Base-by-base conservation (phyloP, 371 early-diverging fungal genomes). In the Apophysomyces variabilis region DNA sequence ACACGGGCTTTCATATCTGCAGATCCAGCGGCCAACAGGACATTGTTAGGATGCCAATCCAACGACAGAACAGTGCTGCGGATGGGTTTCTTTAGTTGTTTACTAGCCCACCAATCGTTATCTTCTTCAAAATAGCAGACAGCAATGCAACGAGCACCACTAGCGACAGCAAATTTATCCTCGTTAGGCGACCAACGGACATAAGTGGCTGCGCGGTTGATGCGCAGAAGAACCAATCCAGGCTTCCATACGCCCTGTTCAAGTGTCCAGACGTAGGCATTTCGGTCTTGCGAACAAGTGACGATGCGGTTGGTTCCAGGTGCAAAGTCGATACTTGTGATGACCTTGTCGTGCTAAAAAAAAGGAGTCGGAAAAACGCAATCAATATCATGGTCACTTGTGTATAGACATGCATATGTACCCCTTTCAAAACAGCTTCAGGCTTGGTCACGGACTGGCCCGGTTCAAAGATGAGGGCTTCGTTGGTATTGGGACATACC, bases 111-210 rank as follows among this genome's bases (percentile, higher is more conserved):
- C 99, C 97, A 97, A 77, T 96, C 92, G 71, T 93, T 93, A 68
- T 94, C 96, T 77, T 93, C 92, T 65, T 94, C 98, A 84, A 95
- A 98, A 75, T 97, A 97, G 71, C 98, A 96, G 57, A 99, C 87
- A 1, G 96, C 88, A 66, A 98, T 93, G 74, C 89, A 87, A 16
- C 92, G 86, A 56, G 97, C 91, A 56, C 97, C 97, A 60, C 93
- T 92, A 21, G 93, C 97, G 5, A 97, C 98, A 5, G 99, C 99
- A 86, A 99, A 99, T 88, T 99, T 99, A 83, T 95, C 89, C 82
- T 97, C 98, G 57, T 81, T 84, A 58, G 98, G 98, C n/a, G 92
- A 92, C 99, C 99, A 99, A 41, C 91, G 86, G 16, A 94, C 97
- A 82, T 82, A 90, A 12, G 98, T 98, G 1, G 99, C 99, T 18